Percentiles rank a stretch among this genome's conserved stretches.
Conservation (phyloP, 2,329 filamentous ascomycete species). For the Calonectria ilicicola region DNA sequence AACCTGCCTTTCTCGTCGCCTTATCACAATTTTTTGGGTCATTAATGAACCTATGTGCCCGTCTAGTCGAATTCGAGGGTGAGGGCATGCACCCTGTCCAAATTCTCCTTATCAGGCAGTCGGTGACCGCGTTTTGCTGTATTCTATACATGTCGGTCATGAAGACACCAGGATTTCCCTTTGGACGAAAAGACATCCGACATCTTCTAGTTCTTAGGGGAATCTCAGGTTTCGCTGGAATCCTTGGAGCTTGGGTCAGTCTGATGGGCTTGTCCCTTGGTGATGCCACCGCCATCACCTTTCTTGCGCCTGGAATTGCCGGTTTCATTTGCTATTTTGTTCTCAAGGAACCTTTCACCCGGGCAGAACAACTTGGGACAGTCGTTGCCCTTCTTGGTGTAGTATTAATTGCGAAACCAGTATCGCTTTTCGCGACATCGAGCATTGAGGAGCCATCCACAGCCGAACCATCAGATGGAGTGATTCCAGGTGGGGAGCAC, state of each 20-base stretch:
- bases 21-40: slow-evolving; percentile 84
- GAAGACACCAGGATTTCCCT: slow-evolving; percentile 75
- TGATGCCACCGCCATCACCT: slow-evolving; percentile 91
- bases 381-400: slow-evolving; percentile 83
- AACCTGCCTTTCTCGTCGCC: slow-evolving; percentile 79
- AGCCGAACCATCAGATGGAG: slow-evolving; percentile 26
- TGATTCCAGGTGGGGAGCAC: slow-evolving; percentile 48
- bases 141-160: slow-evolving; percentile 80
- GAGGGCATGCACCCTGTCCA: slow-evolving; percentile 85
- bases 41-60: slow-evolving; percentile 86
- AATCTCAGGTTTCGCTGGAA: slow-evolving; percentile 79
- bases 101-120: slow-evolving; percentile 85
- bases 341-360: slow-evolving; percentile 81
- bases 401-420: slow-evolving; percentile 83
- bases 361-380: slow-evolving; percentile 80
- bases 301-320: slow-evolving; percentile 82
- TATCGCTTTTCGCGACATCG: slow-evolving; percentile 60
- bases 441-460: slow-evolving; percentile 34
- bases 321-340: slow-evolving; percentile 85
- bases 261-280: slow-evolving; percentile 84
- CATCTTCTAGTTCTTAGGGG: slow-evolving; percentile 77
- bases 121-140: slow-evolving; percentile 76
- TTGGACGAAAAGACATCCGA: slow-evolving; percentile 76
- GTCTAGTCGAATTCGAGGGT: slow-evolving; percentile 79
- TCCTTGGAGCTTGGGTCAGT: slow-evolving; percentile 79